Evolutionary conservation across 352 stramenopile species (phyloP).

Genomic region (Aphanomyces euteiches): DNA sequence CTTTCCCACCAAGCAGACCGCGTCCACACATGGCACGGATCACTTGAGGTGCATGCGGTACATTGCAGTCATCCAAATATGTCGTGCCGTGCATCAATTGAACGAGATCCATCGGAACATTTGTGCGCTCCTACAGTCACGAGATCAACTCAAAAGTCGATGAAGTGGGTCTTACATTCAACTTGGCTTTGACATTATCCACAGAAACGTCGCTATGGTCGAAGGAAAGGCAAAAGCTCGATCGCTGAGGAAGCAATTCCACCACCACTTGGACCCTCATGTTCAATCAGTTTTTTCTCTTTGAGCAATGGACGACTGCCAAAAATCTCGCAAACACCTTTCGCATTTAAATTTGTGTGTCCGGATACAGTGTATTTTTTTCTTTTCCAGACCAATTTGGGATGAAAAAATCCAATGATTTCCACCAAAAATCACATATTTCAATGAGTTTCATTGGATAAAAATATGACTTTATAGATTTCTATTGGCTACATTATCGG

Average conservation of each 20-base stretch:
- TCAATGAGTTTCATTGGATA: too few species aligned
- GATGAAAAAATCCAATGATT: too few species aligned
- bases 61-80: slow-evolving; percentile 38
- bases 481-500: too few species aligned
- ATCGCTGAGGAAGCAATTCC: slow-evolving; percentile 78
- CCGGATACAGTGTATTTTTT: too few species aligned
- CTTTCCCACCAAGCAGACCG: slow-evolving; percentile 72
- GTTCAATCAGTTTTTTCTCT: not conserved
- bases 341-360: too few species aligned
- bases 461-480: too few species aligned
- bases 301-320: too few species aligned
- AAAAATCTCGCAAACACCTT: too few species aligned
- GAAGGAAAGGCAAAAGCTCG: slow-evolving; percentile 72
- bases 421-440: too few species aligned
- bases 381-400: too few species aligned
- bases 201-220: slow-evolving; percentile 39
- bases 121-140: slow-evolving; percentile 53
- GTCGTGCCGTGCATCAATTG: slow-evolving; percentile 30
- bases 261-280: slow-evolving; percentile 28
- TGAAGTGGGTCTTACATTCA: slow-evolving; percentile 49
- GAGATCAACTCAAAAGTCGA: slow-evolving; percentile 34
- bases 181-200: slow-evolving; percentile 37
- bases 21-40: slow-evolving; percentile 59
- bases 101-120: slow-evolving; percentile 1
- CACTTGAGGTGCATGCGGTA: slow-evolving; percentile 53